A percentile compares a stretch with the other conserved stretches of the same genome.
These are phyloP conservation scores for Periconia sp. DNA, from an alignment of 2,329 filamentous ascomycete genomes.

Conservation along the genomic window DNA sequence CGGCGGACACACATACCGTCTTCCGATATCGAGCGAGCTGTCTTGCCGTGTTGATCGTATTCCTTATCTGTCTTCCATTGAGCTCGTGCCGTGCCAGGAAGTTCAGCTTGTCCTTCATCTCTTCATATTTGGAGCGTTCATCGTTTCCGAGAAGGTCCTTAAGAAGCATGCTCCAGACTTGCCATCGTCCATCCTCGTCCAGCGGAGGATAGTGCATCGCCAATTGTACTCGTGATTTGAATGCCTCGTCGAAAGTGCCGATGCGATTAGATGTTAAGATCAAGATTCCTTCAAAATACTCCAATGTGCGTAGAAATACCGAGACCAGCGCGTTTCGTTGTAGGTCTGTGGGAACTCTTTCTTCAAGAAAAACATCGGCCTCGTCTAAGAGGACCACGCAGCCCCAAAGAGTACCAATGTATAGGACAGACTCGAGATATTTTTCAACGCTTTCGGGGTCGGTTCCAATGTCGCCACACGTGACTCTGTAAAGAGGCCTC, in stretches of 20 bases:
- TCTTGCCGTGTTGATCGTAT: constrained; percentile 41
- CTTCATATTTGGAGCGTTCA: too few species aligned
- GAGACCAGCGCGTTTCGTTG: constrained; percentile 19
- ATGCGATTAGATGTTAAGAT: constrained; percentile 49
- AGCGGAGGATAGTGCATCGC: constrained; percentile 50
- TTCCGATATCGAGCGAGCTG: too few species aligned
- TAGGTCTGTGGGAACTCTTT: constrained; percentile 34
- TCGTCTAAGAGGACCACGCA: constrained; percentile 54
- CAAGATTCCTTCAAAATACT: constrained; percentile 47
- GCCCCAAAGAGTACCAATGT: constrained; percentile 42
- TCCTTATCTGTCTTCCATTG: constrained; percentile 47
- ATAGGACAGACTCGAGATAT: not conserved
- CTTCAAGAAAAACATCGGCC: constrained; percentile 58
- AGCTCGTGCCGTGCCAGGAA: constrained; percentile 30
- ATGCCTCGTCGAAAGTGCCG: constrained; percentile 42
- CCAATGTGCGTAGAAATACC: constrained; percentile 38
- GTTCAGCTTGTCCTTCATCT: constrained; percentile 12
- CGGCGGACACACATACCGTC: too few species aligned
- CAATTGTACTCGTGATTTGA: constrained; percentile 39
- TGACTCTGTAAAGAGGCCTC: constrained; percentile 23
- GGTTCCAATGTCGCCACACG: constrained; percentile 4
- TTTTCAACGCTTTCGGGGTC: not conserved
- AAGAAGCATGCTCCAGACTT: constrained; percentile 38
- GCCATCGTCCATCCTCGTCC: constrained; percentile 41
- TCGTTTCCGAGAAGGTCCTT: too few species aligned